Evolutionary conservation across 345 rosid genomes (phyloP).

Genomic region (Carallia brachiata): DNA sequence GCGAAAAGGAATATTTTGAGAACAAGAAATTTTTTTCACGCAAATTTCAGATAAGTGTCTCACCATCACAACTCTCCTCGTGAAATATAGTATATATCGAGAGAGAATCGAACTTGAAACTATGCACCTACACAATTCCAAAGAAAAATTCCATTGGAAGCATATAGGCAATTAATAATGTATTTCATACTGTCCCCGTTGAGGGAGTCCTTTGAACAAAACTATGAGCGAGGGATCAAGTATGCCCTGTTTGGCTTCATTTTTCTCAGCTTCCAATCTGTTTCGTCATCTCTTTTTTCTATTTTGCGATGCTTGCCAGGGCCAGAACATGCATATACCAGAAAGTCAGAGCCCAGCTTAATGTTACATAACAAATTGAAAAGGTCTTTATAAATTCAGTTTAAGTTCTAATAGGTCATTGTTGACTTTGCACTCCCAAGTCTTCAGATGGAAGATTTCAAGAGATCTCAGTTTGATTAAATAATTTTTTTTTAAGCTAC

Average conservation of each 20-base stretch:
- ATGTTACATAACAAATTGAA: background rate
- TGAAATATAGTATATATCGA: no score
- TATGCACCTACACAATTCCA: background rate
- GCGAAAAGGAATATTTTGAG: background rate
- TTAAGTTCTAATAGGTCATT: background rate
- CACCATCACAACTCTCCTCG: no score
- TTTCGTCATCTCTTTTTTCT: conserved; percentile 4
- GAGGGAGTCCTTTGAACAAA: conserved; percentile 5
- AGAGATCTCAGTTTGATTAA: conserved; percentile 22
- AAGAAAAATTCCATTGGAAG: background rate
- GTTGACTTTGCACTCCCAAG: no score
- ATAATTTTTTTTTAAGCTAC: background rate
- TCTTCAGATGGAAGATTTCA: conserved; percentile 14
- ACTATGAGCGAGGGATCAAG: conserved; percentile 16
- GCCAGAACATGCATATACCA: background rate
- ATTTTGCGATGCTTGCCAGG: background rate
- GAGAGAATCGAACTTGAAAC: no score
- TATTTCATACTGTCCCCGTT: conserved; percentile 16
- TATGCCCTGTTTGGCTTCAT: background rate
- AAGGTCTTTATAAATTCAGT: no score
- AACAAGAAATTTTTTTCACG: no score
- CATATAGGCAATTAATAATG: background rate
- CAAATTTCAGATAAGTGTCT: no score
- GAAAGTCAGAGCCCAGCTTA: background rate
- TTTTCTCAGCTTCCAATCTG: conserved; percentile 13